Evolutionary conservation across 1,284 basidiomycete species (phyloP).

Genomic region (Heterobasidion parviporum): DNA sequence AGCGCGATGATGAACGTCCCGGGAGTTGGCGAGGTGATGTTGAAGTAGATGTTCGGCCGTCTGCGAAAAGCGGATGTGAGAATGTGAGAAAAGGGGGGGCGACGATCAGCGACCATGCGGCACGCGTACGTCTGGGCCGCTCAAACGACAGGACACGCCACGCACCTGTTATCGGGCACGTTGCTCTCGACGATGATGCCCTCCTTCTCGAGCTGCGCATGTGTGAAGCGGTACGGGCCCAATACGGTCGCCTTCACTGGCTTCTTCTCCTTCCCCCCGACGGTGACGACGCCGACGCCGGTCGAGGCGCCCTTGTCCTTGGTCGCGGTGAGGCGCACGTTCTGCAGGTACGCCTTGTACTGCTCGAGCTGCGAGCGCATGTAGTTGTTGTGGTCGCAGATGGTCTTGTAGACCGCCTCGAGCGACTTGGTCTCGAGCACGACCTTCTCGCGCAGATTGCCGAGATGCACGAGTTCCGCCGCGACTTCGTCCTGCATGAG

Average conservation of each 20-base stretch:
- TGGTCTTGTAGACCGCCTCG: slow-evolving; percentile 97
- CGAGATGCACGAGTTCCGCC: slow-evolving; percentile 91
- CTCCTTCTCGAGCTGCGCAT: slow-evolving; percentile 97
- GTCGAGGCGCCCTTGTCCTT: slow-evolving; percentile 81
- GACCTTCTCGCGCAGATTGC: slow-evolving; percentile 95
- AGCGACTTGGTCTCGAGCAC: slow-evolving; percentile 86
- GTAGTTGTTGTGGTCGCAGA: slow-evolving; percentile 98
- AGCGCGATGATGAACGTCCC: slow-evolving; percentile 98
- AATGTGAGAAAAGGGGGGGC: no score
- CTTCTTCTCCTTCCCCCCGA: slow-evolving; percentile 98
- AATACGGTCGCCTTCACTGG: slow-evolving; percentile 77
- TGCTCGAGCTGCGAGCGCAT: slow-evolving; percentile 94
- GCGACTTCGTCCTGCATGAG: slow-evolving; percentile 97
- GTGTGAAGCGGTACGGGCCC: slow-evolving; percentile 95
- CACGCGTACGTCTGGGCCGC: neutral
- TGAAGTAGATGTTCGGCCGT: slow-evolving; percentile 97
- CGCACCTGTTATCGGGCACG: slow-evolving; percentile 91
- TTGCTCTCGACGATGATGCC: slow-evolving; percentile 99
- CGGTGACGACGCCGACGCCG: slow-evolving; percentile 90
- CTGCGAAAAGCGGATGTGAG: slow-evolving; percentile 30
- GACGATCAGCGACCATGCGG: no score
- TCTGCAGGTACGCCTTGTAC: slow-evolving; percentile 99
- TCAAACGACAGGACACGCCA: slow-evolving; percentile 4
- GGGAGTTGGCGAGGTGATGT: slow-evolving; percentile 93
- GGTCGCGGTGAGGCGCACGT: slow-evolving; percentile 84